phyloP scores from a whole-genome alignment of 345 rosid species.

The Kernera saxatilis region DNA sequence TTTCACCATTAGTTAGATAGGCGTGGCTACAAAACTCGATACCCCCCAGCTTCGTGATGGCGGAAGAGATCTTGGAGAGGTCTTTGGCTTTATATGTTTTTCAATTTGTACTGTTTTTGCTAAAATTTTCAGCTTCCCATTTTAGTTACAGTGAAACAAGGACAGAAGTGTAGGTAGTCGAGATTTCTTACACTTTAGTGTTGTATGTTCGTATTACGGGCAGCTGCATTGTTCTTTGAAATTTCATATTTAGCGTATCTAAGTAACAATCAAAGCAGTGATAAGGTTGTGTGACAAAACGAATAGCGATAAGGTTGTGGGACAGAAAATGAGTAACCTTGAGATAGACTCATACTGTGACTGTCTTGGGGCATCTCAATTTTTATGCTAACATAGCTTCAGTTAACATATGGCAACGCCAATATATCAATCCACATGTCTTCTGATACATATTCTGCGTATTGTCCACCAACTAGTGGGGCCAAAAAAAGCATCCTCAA shows the following conservation, averaged over 20 bases:
- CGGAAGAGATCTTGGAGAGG: background rate
- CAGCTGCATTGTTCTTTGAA: slow-evolving; percentile 1
- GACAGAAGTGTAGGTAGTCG: background rate
- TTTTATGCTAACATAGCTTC: background rate
- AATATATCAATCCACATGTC: background rate
- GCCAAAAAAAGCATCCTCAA: background rate
- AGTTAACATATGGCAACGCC: background rate
- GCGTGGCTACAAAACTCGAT: background rate
- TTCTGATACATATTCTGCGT: background rate
- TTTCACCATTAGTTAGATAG: slow-evolving; percentile 14
- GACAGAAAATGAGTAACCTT: background rate
- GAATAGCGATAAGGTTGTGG: too few species aligned
- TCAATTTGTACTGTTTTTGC: background rate
- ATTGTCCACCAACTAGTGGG: background rate
- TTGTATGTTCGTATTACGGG: background rate
- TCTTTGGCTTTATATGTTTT: background rate
- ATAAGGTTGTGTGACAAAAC: background rate
- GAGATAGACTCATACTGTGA: background rate
- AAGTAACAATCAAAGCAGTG: background rate
- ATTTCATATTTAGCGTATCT: background rate
- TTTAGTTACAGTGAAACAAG: background rate
- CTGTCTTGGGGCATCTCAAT: background rate
- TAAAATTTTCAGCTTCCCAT: background rate
- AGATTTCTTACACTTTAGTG: background rate
- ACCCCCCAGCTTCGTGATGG: background rate